Percentiles rank a stretch among this genome's conserved stretches.
These are phyloP conservation scores for Solanum raphanifolium DNA, from an alignment of 257 asterid genomes.

Conservation along the genomic window DNA sequence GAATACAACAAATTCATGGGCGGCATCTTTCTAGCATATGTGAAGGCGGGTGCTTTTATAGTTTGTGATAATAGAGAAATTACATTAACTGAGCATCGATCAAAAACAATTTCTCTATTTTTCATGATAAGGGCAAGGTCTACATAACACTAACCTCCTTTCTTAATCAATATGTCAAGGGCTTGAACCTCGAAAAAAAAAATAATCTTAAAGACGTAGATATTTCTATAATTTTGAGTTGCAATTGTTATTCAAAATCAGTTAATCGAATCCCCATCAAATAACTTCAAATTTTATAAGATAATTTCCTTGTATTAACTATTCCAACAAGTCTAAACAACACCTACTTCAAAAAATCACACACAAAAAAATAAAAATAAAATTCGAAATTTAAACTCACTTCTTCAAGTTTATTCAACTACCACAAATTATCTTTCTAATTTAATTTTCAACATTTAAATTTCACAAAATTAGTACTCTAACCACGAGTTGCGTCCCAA, in stretches of 20 bases:
- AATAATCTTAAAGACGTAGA: no score
- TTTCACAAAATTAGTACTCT: background rate
- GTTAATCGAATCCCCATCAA: background rate
- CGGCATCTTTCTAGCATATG: background rate
- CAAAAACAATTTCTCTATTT: no score
- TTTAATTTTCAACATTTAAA: background rate
- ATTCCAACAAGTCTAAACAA: background rate
- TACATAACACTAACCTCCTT: background rate
- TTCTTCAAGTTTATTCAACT: background rate
- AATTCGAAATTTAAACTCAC: no score
- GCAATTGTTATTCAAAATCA: background rate
- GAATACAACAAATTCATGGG: background rate
- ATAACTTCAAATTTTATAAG: background rate
- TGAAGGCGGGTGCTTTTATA: background rate
- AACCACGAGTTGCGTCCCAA: background rate
- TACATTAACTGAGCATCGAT: no score
- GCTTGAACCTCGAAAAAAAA: no score
- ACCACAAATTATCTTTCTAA: no score
- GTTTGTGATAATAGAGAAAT: no score
- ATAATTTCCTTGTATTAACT: background rate
- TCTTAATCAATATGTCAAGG: no score
- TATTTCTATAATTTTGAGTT: no score
- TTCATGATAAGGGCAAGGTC: rapidly evolving
- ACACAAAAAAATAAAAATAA: no score
- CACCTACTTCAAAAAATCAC: no score